Base-by-base conservation (phyloP, 2,329 filamentous ascomycete genomes). In the Fusarium nanum region DNA sequence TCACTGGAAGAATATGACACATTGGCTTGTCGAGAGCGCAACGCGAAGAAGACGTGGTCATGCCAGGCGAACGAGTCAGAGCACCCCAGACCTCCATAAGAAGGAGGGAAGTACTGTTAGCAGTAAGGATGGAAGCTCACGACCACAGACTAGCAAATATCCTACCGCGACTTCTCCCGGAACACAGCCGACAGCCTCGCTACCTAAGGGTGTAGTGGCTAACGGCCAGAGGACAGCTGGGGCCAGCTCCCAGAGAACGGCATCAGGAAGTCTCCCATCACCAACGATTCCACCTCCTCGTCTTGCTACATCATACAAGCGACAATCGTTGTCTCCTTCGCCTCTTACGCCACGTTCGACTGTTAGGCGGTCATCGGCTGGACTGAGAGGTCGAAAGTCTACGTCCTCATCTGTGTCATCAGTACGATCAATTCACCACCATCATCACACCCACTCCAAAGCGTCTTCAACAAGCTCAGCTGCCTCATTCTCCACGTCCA, bases 361-460 rank as follows among this genome's bases (percentile, higher is more conserved):
- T 1, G 92, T 97, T 75, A 90, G 96, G 13, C 91, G 94, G 37
- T 89, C 93, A 4, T 97, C 93, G 7, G 89, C 87, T 45, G 94
- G 95, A 30, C 86, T 98, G 46, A 89, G 94, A 28, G 95, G 96
- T 40, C 89, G 96, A 65, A 98, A 98, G 79, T 98, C 95, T 1
- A 99, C 96, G 0, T 98, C 94, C 0, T 97, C 94, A 0, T 98
- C 94, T 0, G 90, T 99, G 18, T 98, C 94, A 1, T 97, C 94
- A 0, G 91, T 99, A 60, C 91, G 96, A 62, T 97, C 92, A 46
- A 93, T 98, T 76, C 94, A 95, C 75, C 93, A 94, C 72, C 91
- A 93, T 70, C 90, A 91, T 56, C 92, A 96, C 77, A 91, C 91
- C 3, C 95, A 98, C 78, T 97, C 94, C 23, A 98, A 98, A 80